A percentile compares a stretch with the other conserved stretches of the same genome.
phyloP scores from a whole-genome alignment of 2,329 filamentous ascomycete species.

The Cercospora zeae-maydis region DNA sequence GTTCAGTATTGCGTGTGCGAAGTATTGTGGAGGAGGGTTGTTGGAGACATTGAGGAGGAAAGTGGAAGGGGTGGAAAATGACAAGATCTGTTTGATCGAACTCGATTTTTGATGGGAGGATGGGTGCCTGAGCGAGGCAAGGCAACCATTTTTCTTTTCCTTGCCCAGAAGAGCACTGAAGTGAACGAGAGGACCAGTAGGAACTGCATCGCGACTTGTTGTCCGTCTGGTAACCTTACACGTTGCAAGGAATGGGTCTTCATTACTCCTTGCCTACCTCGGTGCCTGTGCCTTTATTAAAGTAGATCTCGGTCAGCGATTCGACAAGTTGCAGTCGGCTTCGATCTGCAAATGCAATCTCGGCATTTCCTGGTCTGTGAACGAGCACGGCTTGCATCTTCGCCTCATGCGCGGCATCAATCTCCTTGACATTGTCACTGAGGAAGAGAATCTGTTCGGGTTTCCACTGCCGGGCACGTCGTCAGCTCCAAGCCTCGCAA shows the following conservation, averaged over 20 bases:
- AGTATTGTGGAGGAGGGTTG: background rate
- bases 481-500: background rate
- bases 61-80: background rate
- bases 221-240: background rate
- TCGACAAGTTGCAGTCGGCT: conserved; percentile 28
- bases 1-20: conserved; percentile 11
- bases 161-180: background rate
- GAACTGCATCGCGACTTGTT: background rate
- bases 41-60: background rate
- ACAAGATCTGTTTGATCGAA: background rate
- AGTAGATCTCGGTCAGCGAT: conserved; percentile 27
- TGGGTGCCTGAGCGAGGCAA: background rate
- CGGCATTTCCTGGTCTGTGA: conserved; percentile 66
- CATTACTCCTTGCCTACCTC: conserved; percentile 8
- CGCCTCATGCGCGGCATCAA: conserved; percentile 44
- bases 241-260: background rate
- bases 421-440: conserved; percentile 69
- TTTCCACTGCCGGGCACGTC: conserved; percentile 37
- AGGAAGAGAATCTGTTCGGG: conserved; percentile 66
- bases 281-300: conserved; percentile 11
- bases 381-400: conserved; percentile 45
- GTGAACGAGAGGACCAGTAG: background rate
- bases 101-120: background rate
- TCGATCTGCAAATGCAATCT: conserved; percentile 52
- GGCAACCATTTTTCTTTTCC: too few relatives aligned